Evolutionary conservation across 352 stramenopile genomes (phyloP).

Genomic region (Thraustochytrium sp.): DNA sequence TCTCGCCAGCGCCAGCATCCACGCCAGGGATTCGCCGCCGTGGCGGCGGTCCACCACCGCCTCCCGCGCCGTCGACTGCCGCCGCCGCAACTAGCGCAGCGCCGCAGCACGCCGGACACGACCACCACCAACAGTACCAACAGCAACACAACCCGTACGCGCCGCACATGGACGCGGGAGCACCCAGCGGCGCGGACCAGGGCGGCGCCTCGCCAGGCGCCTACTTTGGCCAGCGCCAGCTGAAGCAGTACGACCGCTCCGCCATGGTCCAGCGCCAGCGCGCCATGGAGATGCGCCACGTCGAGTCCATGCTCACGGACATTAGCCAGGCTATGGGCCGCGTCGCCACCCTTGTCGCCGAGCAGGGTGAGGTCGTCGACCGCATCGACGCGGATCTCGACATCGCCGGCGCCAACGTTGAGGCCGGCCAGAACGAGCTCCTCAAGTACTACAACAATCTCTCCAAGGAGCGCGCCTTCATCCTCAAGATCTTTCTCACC

Average conservation of each 20-base stretch:
- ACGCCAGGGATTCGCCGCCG: neutral
- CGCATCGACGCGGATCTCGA: constrained; percentile 39
- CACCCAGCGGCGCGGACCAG: neutral
- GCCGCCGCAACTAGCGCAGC: neutral
- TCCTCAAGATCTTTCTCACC: constrained; percentile 36
- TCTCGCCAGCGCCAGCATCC: neutral
- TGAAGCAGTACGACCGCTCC: neutral
- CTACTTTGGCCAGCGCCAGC: constrained; percentile 10
- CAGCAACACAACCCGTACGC: constrained; percentile 23
- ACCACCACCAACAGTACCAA: too few species aligned
- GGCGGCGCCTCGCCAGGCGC: neutral
- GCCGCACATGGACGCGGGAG: neutral
- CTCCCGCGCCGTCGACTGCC: neutral
- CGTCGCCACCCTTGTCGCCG: constrained; percentile 16
- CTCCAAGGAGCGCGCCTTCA: constrained; percentile 23
- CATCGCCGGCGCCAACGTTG: neutral
- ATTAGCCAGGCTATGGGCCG: neutral
- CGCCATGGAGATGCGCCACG: constrained; percentile 28
- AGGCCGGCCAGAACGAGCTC: constrained; percentile 33
- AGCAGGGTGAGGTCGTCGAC: constrained; percentile 31
- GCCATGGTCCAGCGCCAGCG: constrained; percentile 1
- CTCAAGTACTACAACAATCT: constrained; percentile 46
- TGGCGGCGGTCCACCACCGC: neutral
- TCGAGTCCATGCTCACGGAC: constrained; percentile 35
- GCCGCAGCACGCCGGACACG: too few species aligned